A percentile compares a stretch with the other conserved stretches of the same genome.
phyloP scores from a whole-genome alignment of 2,329 filamentous ascomycete species.

The Lecanoromycetidae sp. region DNA sequence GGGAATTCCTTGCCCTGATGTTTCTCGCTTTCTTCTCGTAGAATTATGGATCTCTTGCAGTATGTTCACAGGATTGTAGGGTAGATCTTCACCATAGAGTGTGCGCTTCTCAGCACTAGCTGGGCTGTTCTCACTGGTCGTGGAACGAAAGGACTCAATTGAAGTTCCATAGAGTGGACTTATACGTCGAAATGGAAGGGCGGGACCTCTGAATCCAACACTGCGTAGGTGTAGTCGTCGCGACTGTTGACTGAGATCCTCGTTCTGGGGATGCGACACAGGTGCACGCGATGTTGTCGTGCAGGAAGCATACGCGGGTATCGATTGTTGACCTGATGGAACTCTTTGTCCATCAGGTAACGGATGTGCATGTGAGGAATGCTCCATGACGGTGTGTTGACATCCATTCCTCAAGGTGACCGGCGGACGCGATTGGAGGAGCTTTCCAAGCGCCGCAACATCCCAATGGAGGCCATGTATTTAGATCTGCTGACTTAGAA shows the following conservation, averaged over 20 bases:
- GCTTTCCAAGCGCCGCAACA: not conserved
- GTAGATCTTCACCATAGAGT: conserved; percentile 12
- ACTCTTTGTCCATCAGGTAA: conserved; percentile 5
- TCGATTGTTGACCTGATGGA: conserved; percentile 3
- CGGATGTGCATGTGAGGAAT: conserved; percentile 16
- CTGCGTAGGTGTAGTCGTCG: conserved; percentile 16
- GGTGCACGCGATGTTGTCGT: conserved; percentile 1
- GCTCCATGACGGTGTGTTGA: conserved; percentile 10
- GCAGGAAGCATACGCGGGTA: not conserved
- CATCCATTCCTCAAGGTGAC: conserved; percentile 6
- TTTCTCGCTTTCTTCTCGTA: conserved; percentile 18
- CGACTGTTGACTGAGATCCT: conserved; percentile 13
- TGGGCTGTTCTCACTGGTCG: conserved; percentile 15
- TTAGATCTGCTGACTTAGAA: too few relatives aligned
- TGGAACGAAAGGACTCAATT: conserved; percentile 6
- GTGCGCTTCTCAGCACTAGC: conserved; percentile 7
- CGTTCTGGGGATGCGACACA: conserved; percentile 4
- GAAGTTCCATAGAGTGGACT: conserved; percentile 13
- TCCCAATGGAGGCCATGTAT: too few relatives aligned
- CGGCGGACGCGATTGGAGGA: conserved; percentile 2
- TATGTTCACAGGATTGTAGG: conserved; percentile 20
- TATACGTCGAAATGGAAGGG: conserved; percentile 13
- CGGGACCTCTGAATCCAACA: conserved; percentile 16
- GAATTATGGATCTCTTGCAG: conserved; percentile 25
- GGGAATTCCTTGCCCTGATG: conserved; percentile 17